Evolutionary conservation across 306 rosid species (phyloP), one percentile per base, ranked within the genome.

Genomic region (Corylus americana): DNA sequence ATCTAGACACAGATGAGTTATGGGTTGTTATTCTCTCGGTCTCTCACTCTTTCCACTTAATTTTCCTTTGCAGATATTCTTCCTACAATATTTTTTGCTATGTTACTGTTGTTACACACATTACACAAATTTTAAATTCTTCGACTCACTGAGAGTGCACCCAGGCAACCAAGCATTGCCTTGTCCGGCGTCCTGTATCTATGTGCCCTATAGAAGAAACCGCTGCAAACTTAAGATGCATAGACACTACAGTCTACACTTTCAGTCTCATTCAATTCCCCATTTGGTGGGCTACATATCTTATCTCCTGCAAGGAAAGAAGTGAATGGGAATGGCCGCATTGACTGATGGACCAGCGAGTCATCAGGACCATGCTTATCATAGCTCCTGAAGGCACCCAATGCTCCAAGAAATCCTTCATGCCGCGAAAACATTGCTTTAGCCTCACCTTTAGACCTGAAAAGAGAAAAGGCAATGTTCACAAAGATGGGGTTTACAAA

Each of bases 371-470:
- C 96, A 70, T 87, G 90, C 75, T 90, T 90, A 67, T 90, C 93
- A 61, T 90, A 91, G 87, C 92, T 89, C 90, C 85, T 76, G 76
- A 90, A 95, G 25, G 99, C 89, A 66, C 99, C 98, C 74, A 95
- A 77, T 67, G 93, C 99, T 83, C 99, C 99, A 7, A 95, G 94
- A 87, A 91, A 95, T 78, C 99, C 99, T 90, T 95, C 98, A 18
- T 93, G 98, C 73, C 88, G 87, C 84, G 93, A 85, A 83, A 95
- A 93, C 99, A 95, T 88, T 35, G 98, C 99, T 82, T 91, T 87
- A 3, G 96, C 96, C 82, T 93, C 98, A 20, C 99, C 98, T 79
- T 95, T 95, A 53, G 99, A 95, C 99, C 99, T 95, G 85, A 8
- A 81, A 78, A 67, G 59, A 58, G 54, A n/a, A 67, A 16, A 45